Percentiles rank a stretch among this genome's conserved stretches.
Evolutionary conservation across 805 yeast genomes (phyloP).

Genomic region (Metschnikowia lunata): DNA sequence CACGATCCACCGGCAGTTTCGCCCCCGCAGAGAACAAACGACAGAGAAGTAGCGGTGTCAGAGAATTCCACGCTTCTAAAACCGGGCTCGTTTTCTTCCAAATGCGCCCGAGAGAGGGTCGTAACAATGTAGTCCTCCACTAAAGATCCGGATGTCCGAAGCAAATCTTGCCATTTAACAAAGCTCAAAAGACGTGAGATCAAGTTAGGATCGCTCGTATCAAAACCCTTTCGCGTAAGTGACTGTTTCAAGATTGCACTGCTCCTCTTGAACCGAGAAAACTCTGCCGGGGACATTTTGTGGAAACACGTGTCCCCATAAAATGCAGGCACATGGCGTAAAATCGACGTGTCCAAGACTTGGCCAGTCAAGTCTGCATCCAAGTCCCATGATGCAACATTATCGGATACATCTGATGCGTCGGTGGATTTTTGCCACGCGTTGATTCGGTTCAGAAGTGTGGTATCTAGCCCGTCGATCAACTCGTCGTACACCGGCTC

Average conservation of each 20-base stretch:
- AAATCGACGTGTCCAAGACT: slow-evolving; percentile 11
- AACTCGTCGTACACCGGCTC: slow-evolving; percentile 9
- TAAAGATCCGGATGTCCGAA: slow-evolving; percentile 14
- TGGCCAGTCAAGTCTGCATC: slow-evolving; percentile 14
- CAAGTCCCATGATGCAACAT: slow-evolving; percentile 19
- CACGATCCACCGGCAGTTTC: slow-evolving; percentile 11
- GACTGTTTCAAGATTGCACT: slow-evolving; percentile 10
- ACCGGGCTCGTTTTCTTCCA: slow-evolving; percentile 2
- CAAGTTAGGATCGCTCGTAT: slow-evolving; percentile 10
- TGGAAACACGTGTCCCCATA: slow-evolving; percentile 16
- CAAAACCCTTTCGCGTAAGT: slow-evolving; percentile 12
- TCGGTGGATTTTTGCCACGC: slow-evolving; percentile 16
- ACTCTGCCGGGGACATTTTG: slow-evolving; percentile 14
- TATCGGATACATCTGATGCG: slow-evolving; percentile 13
- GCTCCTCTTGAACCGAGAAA: slow-evolving; percentile 11
- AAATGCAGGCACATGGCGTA: slow-evolving; percentile 11
- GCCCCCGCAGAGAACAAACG: slow-evolving; percentile 17
- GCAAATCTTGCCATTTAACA: slow-evolving; percentile 16
- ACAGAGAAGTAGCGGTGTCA: slow-evolving; percentile 19
- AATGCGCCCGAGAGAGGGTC: slow-evolving; percentile 16
- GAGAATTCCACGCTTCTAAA: slow-evolving; percentile 11
- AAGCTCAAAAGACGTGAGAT: slow-evolving; percentile 12
- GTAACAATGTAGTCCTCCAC: slow-evolving; percentile 17
- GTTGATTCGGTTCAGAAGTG: slow-evolving; percentile 14
- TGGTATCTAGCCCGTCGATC: slow-evolving; percentile 8